Evolutionary conservation across 352 stramenopile species (phyloP).

Genomic region (Phytophthora ohioensis): DNA sequence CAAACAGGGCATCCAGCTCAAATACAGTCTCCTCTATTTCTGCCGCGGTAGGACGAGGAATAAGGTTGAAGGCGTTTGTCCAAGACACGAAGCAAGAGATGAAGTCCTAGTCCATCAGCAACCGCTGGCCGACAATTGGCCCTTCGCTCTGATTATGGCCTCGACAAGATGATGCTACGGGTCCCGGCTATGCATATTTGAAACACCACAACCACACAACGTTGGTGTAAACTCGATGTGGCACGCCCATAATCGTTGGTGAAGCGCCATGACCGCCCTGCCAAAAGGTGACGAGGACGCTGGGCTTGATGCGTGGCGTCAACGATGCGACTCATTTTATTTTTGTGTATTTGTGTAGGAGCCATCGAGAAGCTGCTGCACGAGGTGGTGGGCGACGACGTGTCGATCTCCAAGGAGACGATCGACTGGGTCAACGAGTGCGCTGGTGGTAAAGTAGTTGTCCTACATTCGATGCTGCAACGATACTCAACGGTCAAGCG

Average conservation of each 20-base stretch:
- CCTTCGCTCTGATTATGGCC: constrained; percentile 3
- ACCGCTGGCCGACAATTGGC: not conserved
- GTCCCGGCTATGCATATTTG: too few species aligned
- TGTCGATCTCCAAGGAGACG: constrained; percentile 69
- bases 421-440: constrained; percentile 75
- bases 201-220: constrained; percentile 7
- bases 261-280: constrained; percentile 10
- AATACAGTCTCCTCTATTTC: not conserved
- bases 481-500: not conserved
- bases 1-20: not conserved
- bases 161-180: not conserved
- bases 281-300: constrained; percentile 28
- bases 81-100: too few species aligned
- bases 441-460: constrained; percentile 42
- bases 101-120: too few species aligned
- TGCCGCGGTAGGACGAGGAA: not conserved
- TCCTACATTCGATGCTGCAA: not conserved
- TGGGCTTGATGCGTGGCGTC: constrained; percentile 2
- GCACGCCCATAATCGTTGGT: not conserved
- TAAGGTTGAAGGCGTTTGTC: not conserved
- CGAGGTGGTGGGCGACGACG: constrained; percentile 61
- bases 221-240: constrained; percentile 5
- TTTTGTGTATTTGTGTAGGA: constrained; percentile 23
- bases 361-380: constrained; percentile 54
- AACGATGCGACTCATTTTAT: not conserved